A percentile compares a stretch with the other conserved stretches of the same genome.
Conservation (phyloP, 306 rosid genomes). For the Vigna nakashimae region DNA sequence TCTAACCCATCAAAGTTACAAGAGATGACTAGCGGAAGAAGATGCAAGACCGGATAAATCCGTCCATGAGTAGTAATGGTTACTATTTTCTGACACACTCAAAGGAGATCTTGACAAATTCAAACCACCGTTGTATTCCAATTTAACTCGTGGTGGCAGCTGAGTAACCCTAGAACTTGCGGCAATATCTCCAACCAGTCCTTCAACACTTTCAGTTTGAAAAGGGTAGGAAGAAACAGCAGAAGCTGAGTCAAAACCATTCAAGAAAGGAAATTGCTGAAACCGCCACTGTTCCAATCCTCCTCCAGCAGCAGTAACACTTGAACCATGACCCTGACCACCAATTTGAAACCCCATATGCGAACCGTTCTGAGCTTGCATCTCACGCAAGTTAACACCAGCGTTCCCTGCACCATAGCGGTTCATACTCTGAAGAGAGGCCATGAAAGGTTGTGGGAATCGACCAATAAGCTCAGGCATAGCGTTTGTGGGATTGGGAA, state of each 20-base stretch:
- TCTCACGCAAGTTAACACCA: conserved; percentile 7
- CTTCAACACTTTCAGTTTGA: conserved; percentile 10
- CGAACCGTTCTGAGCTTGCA: neutral
- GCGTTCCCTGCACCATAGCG: conserved; percentile 12
- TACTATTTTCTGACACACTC: conserved; percentile 1
- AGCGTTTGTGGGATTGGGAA: neutral
- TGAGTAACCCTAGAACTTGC: neutral
- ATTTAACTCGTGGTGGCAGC: neutral
- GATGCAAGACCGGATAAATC: conserved; percentile 18
- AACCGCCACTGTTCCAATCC: conserved; percentile 11
- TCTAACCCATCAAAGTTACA: conserved; percentile 19
- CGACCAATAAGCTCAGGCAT: conserved; percentile 6
- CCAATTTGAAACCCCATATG: neutral
- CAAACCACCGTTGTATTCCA: conserved; percentile 8
- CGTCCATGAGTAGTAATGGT: conserved; percentile 7
- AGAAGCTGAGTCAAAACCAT: neutral
- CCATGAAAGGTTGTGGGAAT: neutral
- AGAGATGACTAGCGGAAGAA: conserved; percentile 10
- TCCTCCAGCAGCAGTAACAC: neutral
- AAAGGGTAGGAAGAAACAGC: conserved; percentile 5
- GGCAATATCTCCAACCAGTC: neutral
- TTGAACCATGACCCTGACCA: neutral
- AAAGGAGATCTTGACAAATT: conserved; percentile 3
- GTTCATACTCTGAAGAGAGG: conserved; percentile 5
- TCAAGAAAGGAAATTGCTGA: conserved; percentile 19